These are phyloP conservation scores for Odontarrhena argentea DNA, from an alignment of 345 rosid genomes.

Conservation along the genomic window DNA sequence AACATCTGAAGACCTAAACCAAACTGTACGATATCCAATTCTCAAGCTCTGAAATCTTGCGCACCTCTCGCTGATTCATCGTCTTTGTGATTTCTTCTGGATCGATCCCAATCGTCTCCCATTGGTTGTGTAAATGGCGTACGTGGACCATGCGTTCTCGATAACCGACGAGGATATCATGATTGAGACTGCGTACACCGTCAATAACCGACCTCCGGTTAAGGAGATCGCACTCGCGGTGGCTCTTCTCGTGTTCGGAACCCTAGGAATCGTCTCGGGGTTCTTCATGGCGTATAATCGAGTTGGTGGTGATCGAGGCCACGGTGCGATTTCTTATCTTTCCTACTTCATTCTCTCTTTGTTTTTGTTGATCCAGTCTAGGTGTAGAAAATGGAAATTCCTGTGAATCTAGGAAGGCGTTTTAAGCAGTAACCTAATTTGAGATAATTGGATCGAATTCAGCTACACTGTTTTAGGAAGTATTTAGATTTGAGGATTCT, in stretches of 20 bases:
- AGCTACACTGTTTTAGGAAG: constrained; percentile 9
- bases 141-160: constrained; percentile 96
- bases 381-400: not conserved
- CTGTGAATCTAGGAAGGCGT: constrained; percentile 5
- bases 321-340: constrained; percentile 50
- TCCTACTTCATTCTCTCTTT: not conserved
- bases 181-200: constrained; percentile 65
- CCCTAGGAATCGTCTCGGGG: constrained; percentile 71
- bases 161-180: constrained; percentile 90
- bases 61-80: constrained; percentile 16
- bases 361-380: not conserved
- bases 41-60: constrained; percentile 17
- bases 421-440: not conserved
- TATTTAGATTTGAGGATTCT: not conserved
- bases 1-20: constrained; percentile 12
- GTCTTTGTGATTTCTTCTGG: not conserved
- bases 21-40: constrained; percentile 22
- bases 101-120: constrained; percentile 27
- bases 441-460: constrained; percentile 3
- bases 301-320: constrained; percentile 89
- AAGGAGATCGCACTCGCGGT: constrained; percentile 94
- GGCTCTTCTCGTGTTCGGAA: constrained; percentile 83
- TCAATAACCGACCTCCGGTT: constrained; percentile 80
- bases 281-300: constrained; percentile 68
- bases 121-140: constrained; percentile 62